Evolutionary conservation across 352 stramenopile genomes (phyloP).

Genomic region (Globisporangium iwayamae): DNA sequence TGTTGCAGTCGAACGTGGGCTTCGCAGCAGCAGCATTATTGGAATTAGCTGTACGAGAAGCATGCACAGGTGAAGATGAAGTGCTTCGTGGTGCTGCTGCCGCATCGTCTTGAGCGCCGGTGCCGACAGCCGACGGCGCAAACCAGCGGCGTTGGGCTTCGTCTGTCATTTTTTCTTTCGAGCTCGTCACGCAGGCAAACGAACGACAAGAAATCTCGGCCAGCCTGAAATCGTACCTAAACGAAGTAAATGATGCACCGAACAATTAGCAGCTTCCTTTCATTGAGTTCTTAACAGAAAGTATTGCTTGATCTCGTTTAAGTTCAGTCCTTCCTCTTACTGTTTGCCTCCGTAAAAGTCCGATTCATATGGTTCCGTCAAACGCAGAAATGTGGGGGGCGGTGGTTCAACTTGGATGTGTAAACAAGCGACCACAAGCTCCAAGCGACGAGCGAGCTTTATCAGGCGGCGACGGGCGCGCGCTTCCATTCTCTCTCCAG

Average conservation of each 20-base stretch:
- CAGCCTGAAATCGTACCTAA: not conserved
- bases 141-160: constrained; percentile 7
- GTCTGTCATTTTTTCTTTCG: constrained; percentile 1
- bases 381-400: not conserved
- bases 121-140: not conserved
- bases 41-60: not conserved
- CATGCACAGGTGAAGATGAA: not conserved
- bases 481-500: not conserved
- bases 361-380: constrained; percentile 1
- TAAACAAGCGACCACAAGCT: not conserved
- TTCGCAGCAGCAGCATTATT: constrained; percentile 10
- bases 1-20: constrained; percentile 83
- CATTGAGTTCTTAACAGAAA: not conserved
- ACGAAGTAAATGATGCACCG: too few relatives aligned
- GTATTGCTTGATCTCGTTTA: too few relatives aligned
- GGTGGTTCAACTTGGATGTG: constrained; percentile 12
- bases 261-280: too few relatives aligned
- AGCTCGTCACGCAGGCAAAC: not conserved
- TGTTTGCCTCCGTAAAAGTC: not conserved
- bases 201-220: not conserved
- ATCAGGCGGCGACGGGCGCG: not conserved
- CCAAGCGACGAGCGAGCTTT: not conserved
- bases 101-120: not conserved
- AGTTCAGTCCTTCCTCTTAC: too few relatives aligned
- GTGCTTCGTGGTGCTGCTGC: not conserved